Evolutionary conservation across 2,329 filamentous ascomycete species (phyloP), one percentile per base, ranked within the genome.

Genomic region (Rhynchosporium secalis): DNA sequence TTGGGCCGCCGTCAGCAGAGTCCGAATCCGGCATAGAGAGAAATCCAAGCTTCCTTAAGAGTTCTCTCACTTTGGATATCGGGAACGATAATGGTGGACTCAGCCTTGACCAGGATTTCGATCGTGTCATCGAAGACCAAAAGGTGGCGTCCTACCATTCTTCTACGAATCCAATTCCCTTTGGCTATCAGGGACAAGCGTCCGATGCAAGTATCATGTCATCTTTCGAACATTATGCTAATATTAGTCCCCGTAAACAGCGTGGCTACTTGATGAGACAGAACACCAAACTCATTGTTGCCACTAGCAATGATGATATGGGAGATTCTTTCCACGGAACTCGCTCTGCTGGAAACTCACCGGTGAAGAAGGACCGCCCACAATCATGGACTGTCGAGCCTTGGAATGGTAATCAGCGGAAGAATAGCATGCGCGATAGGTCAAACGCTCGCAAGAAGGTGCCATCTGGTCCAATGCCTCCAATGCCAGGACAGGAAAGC

Each of bases 181-280:
- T 63, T 48, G 54, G 54, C 57, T 45, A 58, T 49, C 62, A 73
- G 68, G 78, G 79, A 80, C 80, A 81, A 82, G 78, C 73, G 78
- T 80, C 79, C 75, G 58, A 52, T 36, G 28, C 43, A 20, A 62
- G 38, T 33, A 52, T 65, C 51, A 31, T 54, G 48, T 49, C 55
- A 45, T 31, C 56, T 47, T 41, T 54, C 61, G 52, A 64, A 58
- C 40, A 65, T 65, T 66, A 82, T 86, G 82, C 88, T 91, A 87
- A 92, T 83, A 73, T 79, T 72, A 82, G 76, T 73, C 72, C 78
- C 70, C 80, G 77, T 69, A 82, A 82, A 86, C 90, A 97, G 93
- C 93, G 96, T 80, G 95, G 95, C 61, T 99, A 99, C 74, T 83
- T 98, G 51, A 99, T 98, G 94, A 88, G 95, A 72, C 94, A 99